Conservation (phyloP, 2,329 filamentous ascomycete species). For the Ceratocystis ficicola region DNA sequence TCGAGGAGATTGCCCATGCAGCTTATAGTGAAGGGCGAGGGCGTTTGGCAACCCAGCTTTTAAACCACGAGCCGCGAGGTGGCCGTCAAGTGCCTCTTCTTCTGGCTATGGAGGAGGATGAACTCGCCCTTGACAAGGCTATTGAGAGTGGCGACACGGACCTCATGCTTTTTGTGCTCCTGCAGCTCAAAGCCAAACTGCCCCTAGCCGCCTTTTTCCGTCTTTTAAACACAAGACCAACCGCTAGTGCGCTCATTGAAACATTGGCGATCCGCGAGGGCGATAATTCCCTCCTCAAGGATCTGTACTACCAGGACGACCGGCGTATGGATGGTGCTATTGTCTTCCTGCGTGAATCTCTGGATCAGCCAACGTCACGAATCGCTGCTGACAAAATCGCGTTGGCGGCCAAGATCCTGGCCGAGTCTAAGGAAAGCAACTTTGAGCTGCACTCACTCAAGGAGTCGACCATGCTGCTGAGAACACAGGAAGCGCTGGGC, state of each 20-base stretch:
- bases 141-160: constrained; percentile 93
- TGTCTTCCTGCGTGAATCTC: constrained; percentile 72
- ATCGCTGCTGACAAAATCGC: constrained; percentile 74
- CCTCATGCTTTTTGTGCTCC: constrained; percentile 75
- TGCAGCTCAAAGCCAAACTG: constrained; percentile 80
- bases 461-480: constrained; percentile 66
- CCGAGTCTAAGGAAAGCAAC: constrained; percentile 67
- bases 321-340: constrained; percentile 76
- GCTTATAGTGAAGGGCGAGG: constrained; percentile 88
- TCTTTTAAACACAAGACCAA: constrained; percentile 70
- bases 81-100: constrained; percentile 93
- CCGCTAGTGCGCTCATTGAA: constrained; percentile 82
- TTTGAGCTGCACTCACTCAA: constrained; percentile 65
- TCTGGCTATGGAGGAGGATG: constrained; percentile 89
- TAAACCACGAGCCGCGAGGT: constrained; percentile 87
- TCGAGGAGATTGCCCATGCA: constrained; percentile 82
- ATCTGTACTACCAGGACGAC: constrained; percentile 96
- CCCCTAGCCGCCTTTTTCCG: constrained; percentile 87
- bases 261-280: constrained; percentile 56
- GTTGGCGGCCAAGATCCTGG: constrained; percentile 69
- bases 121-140: constrained; percentile 88
- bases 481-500: constrained; percentile 78
- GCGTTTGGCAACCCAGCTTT: constrained; percentile 75
- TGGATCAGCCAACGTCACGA: constrained; percentile 57
- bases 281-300: constrained; percentile 77